Evolutionary conservation across 495 filamentous ascomycete species (phyloP).

Genomic region (Halenospora varia): DNA sequence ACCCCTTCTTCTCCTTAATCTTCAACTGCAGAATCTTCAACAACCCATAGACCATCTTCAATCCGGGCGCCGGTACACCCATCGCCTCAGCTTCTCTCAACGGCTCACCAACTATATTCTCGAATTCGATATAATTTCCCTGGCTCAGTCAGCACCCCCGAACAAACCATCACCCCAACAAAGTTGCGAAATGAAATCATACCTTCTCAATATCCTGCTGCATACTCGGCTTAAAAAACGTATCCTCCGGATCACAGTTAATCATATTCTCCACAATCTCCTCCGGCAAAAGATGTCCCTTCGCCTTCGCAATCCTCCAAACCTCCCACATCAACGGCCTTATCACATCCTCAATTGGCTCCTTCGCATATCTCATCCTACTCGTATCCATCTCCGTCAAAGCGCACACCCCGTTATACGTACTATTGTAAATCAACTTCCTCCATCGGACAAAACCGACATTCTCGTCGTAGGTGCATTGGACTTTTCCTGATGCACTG

Average conservation of each 20-base stretch:
- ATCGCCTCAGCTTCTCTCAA: constrained; percentile 39
- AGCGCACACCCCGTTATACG: constrained; percentile 41
- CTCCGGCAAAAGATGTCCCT: constrained; percentile 43
- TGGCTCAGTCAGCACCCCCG: constrained; percentile 14
- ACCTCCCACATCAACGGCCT: constrained; percentile 22
- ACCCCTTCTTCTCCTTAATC: constrained; percentile 32
- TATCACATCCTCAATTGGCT: constrained; percentile 21
- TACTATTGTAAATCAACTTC: constrained; percentile 49
- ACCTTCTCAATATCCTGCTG: constrained; percentile 44
- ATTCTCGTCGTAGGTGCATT: constrained; percentile 28
- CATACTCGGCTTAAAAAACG: constrained; percentile 54
- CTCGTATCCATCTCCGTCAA: constrained; percentile 46
- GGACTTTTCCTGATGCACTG: constrained; percentile 29
- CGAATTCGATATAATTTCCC: constrained; percentile 49
- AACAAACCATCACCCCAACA: constrained; percentile 24
- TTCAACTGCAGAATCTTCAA: constrained; percentile 39
- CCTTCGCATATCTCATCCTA: constrained; percentile 25
- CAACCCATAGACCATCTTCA: constrained; percentile 38
- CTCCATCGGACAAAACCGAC: constrained; percentile 41
- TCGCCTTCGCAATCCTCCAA: constrained; percentile 21
- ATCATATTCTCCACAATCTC: constrained; percentile 48
- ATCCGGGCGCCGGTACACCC: constrained; percentile 41
- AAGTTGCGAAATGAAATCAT: background rate
- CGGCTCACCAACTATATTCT: constrained; percentile 51
- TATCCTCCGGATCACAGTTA: constrained; percentile 33